Evolutionary conservation across 768 basidiomycete genomes (phyloP), one percentile per base, ranked within the genome.

Genomic region (Sistotremastrum niveocremeum): DNA sequence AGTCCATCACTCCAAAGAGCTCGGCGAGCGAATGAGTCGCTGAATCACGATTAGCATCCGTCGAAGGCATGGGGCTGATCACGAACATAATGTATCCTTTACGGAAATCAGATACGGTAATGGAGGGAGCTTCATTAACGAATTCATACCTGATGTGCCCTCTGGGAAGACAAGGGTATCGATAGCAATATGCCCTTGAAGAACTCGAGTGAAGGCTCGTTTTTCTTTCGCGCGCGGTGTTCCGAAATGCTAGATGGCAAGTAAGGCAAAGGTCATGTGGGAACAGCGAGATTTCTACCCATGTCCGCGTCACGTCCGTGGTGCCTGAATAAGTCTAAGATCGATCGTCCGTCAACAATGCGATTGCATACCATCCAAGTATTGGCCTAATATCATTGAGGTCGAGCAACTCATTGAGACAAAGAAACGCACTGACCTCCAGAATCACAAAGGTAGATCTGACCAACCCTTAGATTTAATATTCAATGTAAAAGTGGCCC

Each of bases 271-370:
- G 8, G 33, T 31, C 9, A 42, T 4, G 44, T 44, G 33, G n/a
- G 10, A 0, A 20, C 29, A 34, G 44, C 28, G 9, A 46, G 34
- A 28, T 33, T 74, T 54, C 20, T 56, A 83, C 85, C 79, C 78
- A 82, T 49, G 89, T 95, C 38, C 93, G 70, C 1, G 91, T 94
- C 10, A 85, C 84, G 57, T 99, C 94, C 1, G 95, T 99, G 0
- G 94, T 98, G 20, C 20, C 20, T 20, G 20, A 20, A 20, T 20
- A 20, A 20, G 20, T 20, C 20, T 20, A 20, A 20, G 20, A 20
- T 20, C 20, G 20, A 20, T 20, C 20, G 20, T 20, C 20, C 20
- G 20, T 20, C 20, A 20, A 20, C 20, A 20, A 20, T 20, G 20
- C 20, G 20, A 20, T 20, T 20, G 20, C 20, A 20, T 20, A 7